Evolutionary conservation across 257 asterid genomes (phyloP).

Genomic region (Solanum neorickii): DNA sequence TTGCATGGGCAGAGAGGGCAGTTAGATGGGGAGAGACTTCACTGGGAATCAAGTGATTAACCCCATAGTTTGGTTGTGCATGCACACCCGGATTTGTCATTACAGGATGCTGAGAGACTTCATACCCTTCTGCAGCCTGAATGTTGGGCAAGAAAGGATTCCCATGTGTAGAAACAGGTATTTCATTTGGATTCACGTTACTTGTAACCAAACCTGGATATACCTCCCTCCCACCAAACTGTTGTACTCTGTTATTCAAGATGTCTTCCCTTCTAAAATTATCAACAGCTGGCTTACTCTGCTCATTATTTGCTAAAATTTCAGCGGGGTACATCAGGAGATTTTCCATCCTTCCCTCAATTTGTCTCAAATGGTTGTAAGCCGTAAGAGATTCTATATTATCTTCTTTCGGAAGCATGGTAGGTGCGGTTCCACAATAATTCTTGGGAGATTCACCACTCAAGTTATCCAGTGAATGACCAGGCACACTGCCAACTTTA

Average conservation of each 20-base stretch:
- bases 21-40: slow-evolving; percentile 13
- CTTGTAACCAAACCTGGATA: slow-evolving; percentile 3
- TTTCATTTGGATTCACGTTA: slow-evolving; percentile 1
- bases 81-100: slow-evolving; percentile 20
- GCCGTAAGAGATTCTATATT: slow-evolving; percentile 20
- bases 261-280: slow-evolving; percentile 20
- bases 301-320: slow-evolving; percentile 22
- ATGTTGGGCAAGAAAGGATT: slow-evolving; percentile 5
- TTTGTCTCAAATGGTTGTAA: slow-evolving; percentile 48
- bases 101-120: slow-evolving; percentile 21
- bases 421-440: slow-evolving; percentile 27
- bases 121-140: slow-evolving; percentile 31
- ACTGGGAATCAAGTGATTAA: slow-evolving; percentile 14
- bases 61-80: slow-evolving; percentile 20
- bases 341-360: slow-evolving; percentile 60
- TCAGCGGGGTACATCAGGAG: slow-evolving; percentile 51
- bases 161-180: slow-evolving; percentile 8
- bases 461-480: slow-evolving; percentile 32
- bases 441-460: slow-evolving; percentile 46
- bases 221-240: slow-evolving; percentile 20
- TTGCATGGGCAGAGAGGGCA: slow-evolving; percentile 18
- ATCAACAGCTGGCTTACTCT: slow-evolving; percentile 19
- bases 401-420: slow-evolving; percentile 38
- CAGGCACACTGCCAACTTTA: slow-evolving; percentile 20
- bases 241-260: slow-evolving; percentile 18